Evolutionary conservation across 2,329 filamentous ascomycete genomes (phyloP), one percentile per base, ranked within the genome.

Genomic region (Aspergillus sp.): DNA sequence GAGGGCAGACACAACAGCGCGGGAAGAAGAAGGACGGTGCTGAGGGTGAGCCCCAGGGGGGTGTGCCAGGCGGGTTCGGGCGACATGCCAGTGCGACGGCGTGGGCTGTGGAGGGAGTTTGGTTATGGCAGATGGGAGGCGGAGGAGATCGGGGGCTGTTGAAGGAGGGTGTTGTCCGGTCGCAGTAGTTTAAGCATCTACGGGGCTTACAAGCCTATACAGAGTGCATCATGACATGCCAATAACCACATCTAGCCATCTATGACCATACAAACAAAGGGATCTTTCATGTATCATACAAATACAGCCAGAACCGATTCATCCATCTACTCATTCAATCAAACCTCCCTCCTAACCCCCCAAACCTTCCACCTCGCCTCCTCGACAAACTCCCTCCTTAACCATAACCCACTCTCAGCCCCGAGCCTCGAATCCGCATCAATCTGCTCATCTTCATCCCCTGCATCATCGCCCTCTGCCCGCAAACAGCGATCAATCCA

Each of bases 31-130:
- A 36, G 22, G 32, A 30, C 10, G 15, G 13, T 2, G 35, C 36
- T 7, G 29, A 27, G 7, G 25, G 11, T 2, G 14, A 14, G 14
- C 14, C 14, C 8, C 8, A 5, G 12, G n/a, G 33, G 28, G 43
- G 42, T 17, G 32, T 41, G 27, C 43, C 40, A 3, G 53, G 49
- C 4, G 48, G 54, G 4, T 48, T 62, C 38, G 58, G 60, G 4
- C 52, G 78, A 0, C 88, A 95, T 67, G 67, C 82, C 37, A 89
- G 85, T 36, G 85, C 84, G 30, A 75, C 78, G 49, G 80, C 82
- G 0, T 93, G 88, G 68, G 88, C 89, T 8, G 78, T 82, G 3
- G 89, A 96, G 58, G 88, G 86, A 1, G 63, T 95, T 11, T 95
- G 89, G 88, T 59, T 93, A 40, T 88, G 85, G 85, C 44, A 82